These are phyloP conservation scores for Tricholoma sp. DNA, from an alignment of 768 basidiomycete species.

Conservation along the genomic window DNA sequence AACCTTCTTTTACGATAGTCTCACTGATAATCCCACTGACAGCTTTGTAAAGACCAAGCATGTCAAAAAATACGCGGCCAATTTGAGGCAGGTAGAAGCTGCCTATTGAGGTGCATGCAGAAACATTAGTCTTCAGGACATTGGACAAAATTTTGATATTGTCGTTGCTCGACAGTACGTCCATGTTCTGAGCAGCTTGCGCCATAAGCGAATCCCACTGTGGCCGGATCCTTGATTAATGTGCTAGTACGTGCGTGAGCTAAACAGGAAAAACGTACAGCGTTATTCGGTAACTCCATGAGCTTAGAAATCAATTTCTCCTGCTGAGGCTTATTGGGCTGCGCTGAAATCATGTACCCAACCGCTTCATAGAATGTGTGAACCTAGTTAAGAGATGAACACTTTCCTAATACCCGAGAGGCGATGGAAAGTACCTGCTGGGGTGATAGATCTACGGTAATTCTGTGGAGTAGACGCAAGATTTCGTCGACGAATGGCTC, in stretches of 20 bases:
- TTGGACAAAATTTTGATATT: slow-evolving; percentile 97
- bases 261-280: slow-evolving; percentile 46
- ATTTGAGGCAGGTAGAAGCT: slow-evolving; percentile 98
- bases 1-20: slow-evolving; percentile 82
- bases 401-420: background rate
- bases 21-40: slow-evolving; percentile 96
- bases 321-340: slow-evolving; percentile 96
- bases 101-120: slow-evolving; percentile 95
- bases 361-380: slow-evolving; percentile 99
- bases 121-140: slow-evolving; percentile 97
- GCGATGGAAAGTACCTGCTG: slow-evolving; percentile 51
- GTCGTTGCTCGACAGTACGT: slow-evolving; percentile 84
- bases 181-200: slow-evolving; percentile 88
- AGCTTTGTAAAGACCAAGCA: slow-evolving; percentile 96
- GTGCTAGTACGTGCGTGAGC: background rate
- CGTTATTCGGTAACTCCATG: slow-evolving; percentile 97
- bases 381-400: slow-evolving; percentile 41
- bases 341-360: slow-evolving; percentile 98
- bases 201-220: slow-evolving; percentile 98
- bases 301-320: slow-evolving; percentile 91
- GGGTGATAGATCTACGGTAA: slow-evolving; percentile 90
- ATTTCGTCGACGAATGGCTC: slow-evolving; percentile 99
- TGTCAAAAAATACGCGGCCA: slow-evolving; percentile 92
- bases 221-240: slow-evolving; percentile 2
- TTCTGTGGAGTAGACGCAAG: slow-evolving; percentile 82